Evolutionary conservation across 306 rosid species (phyloP), one percentile per base, ranked within the genome.

Genomic region (Glycine tomentella): DNA sequence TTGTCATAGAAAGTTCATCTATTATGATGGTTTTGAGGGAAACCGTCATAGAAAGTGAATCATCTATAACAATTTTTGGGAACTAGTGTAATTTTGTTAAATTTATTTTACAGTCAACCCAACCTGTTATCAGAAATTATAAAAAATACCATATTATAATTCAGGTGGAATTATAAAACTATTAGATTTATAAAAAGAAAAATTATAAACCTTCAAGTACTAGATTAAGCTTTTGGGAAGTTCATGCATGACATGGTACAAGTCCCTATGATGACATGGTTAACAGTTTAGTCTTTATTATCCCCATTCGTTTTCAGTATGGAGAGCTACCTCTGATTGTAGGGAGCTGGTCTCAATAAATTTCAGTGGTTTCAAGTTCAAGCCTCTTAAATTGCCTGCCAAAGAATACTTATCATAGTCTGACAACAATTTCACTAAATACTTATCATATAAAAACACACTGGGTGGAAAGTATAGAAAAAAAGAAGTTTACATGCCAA

Each of bases 401-500:
- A 72, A 49, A 72, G 45, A 72, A 58, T 59, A 45, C 17, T 68
- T 12, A 50, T 25, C n/a, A 12, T 53, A 25, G 49, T 25, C 16
- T 66, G 63, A 75, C 20, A 20, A 20, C 20, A 75, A 9, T 81
- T 59, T 52, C 63, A 46, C 34, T 9, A 9, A 50, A 73, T 68
- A 74, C 20, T 20, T 20, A 20, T 20, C 20, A 20, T 20, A 57
- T 57, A 17, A 52, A 44, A 79, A 53, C 33, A 38, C 50, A 46
- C 53, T 46, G 59, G 69, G 16, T 55, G 46, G 68, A 48, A 77
- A 58, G 57, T 72, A 56, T 9, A 36, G 76, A 59, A 33, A 64
- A 7, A 20, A 20, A 20, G 20, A 64, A 46, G 80, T 97, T 91
- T 88, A 93, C 99, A 87, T 95, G 94, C 99, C 99, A 95, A 80